These are phyloP conservation scores for Coemansia sp. DNA, from an alignment of 192 early-diverging fungal genomes.

Conservation along the genomic window DNA sequence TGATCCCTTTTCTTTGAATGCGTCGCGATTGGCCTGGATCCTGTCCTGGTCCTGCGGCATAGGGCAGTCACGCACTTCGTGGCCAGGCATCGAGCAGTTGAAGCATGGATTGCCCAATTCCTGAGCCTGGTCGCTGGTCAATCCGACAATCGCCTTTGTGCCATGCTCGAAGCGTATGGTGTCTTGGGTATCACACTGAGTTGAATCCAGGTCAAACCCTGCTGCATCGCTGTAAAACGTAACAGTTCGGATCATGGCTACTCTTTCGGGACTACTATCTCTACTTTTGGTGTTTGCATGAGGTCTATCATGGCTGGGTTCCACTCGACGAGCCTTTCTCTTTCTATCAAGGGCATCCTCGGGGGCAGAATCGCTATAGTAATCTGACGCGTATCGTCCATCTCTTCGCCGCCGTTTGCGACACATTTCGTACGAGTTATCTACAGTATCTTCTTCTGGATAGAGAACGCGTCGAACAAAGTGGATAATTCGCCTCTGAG, in stretches of 20 bases:
- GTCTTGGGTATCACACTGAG: slow-evolving; percentile 8
- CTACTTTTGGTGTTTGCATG: not conserved
- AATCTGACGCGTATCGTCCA: not conserved
- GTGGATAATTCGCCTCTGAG: slow-evolving; percentile 28
- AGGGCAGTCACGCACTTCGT: slow-evolving; percentile 40
- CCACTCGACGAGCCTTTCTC: not conserved
- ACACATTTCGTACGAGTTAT: not conserved
- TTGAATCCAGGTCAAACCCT: slow-evolving; percentile 37
- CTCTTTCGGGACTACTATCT: not conserved
- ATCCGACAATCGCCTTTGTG: slow-evolving; percentile 26
- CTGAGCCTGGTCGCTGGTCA: slow-evolving; percentile 12
- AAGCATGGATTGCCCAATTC: slow-evolving; percentile 45
- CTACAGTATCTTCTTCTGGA: not conserved
- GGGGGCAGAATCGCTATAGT: slow-evolving; percentile 1
- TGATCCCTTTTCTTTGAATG: slow-evolving; percentile 26
- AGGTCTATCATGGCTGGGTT: not conserved
- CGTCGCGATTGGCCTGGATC: slow-evolving; percentile 28
- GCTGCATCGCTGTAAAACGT: slow-evolving; percentile 22
- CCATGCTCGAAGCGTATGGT: slow-evolving; percentile 23
- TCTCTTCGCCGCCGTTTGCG: slow-evolving; percentile 43
- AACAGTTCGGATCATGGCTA: not conserved
- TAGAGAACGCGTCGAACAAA: slow-evolving; percentile 18
- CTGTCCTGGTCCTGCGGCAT: slow-evolving; percentile 24
- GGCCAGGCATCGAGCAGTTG: slow-evolving; percentile 44
- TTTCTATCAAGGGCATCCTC: not conserved